Evolutionary conservation across 441 rosid species (phyloP), one percentile per base, ranked within the genome.

Genomic region (Adansonia grandidieri): DNA sequence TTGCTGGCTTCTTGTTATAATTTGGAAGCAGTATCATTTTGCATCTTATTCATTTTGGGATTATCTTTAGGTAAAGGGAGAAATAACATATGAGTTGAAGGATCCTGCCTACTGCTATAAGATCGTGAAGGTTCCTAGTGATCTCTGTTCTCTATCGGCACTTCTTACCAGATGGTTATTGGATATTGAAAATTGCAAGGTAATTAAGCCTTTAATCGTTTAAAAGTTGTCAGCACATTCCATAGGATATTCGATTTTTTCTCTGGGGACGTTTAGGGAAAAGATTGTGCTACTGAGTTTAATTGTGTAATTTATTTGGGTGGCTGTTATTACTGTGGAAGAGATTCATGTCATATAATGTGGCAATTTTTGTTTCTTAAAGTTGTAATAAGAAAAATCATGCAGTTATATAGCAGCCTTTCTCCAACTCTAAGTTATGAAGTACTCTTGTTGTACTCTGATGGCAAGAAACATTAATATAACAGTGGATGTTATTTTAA

Each of bases 41-140:
- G 82, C 37, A 79, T 81, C 54, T 71, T 73, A 20, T 65, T 84
- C 56, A 62, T 77, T 78, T 40, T 78, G 56, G 56, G 56, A 72
- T 75, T 81, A 77, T 82, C 82, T 72, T 32, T 85, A 94, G 98
- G 82, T 84, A 78, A 91, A 87, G 80, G 97, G 98, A 78, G 97
- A 96, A 87, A 87, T 96, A 83, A 90, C 93, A 54, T 96, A 91
- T 53, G 95, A 91, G 80, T 51, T 81, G 80, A 96, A 91, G 88
- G 97, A 96, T 81, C 90, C 91, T 2, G 97, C 97, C 74, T 92
- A 81, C 80, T 96, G 93, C 85, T 96, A 89, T 86, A 87, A 84
- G 72, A 80, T 91, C 75, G 78, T 85, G 79, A 67, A 91, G 71
- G 71, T 80, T 74, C 99, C 98, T 28, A 75, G 51, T 77, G 92